Conservation (phyloP, 2,329 filamentous ascomycete genomes). For the Colletotrichum graminicola region DNA sequence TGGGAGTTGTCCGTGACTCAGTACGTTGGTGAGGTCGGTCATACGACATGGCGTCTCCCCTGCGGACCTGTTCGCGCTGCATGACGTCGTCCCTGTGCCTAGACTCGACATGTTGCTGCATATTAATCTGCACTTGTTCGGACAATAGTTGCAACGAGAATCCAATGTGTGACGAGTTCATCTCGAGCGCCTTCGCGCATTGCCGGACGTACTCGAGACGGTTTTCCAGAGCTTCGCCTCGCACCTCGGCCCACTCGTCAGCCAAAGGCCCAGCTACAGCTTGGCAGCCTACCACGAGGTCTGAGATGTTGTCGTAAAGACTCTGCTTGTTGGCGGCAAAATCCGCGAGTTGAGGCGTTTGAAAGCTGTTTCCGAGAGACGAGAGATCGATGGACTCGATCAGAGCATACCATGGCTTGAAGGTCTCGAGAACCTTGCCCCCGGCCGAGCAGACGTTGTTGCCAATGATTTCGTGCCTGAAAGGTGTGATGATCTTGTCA, state of each 20-base stretch:
- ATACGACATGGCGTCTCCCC: slow-evolving; percentile 70
- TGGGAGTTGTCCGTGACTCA: slow-evolving; percentile 62
- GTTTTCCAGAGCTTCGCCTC: slow-evolving; percentile 89
- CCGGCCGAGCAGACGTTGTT: slow-evolving; percentile 86
- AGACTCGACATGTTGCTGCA: slow-evolving; percentile 59
- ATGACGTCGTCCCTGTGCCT: slow-evolving; percentile 60
- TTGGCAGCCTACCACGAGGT: slow-evolving; percentile 89
- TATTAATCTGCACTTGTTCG: slow-evolving; percentile 77
- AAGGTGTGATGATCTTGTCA: slow-evolving; percentile 84
- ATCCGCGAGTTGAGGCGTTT: slow-evolving; percentile 87
- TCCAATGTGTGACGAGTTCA: slow-evolving; percentile 86
- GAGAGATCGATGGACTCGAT: slow-evolving; percentile 94
- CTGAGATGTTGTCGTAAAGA: slow-evolving; percentile 92
- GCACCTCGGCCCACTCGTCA: slow-evolving; percentile 96
- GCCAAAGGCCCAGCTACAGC: slow-evolving; percentile 90
- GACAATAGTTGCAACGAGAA: slow-evolving; percentile 89
- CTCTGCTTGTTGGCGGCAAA: slow-evolving; percentile 93
- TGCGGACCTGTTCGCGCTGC: slow-evolving; percentile 65
- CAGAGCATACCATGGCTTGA: slow-evolving; percentile 88
- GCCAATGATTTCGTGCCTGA: slow-evolving; percentile 82
- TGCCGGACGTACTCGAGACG: slow-evolving; percentile 84
- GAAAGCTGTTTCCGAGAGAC: slow-evolving; percentile 80
- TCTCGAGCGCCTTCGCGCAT: slow-evolving; percentile 84
- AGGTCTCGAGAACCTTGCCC: slow-evolving; percentile 85
- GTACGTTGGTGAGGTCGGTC: slow-evolving; percentile 67